Evolutionary conservation across 768 basidiomycete species (phyloP).

Genomic region (Rhizopogon salebrosus): DNA sequence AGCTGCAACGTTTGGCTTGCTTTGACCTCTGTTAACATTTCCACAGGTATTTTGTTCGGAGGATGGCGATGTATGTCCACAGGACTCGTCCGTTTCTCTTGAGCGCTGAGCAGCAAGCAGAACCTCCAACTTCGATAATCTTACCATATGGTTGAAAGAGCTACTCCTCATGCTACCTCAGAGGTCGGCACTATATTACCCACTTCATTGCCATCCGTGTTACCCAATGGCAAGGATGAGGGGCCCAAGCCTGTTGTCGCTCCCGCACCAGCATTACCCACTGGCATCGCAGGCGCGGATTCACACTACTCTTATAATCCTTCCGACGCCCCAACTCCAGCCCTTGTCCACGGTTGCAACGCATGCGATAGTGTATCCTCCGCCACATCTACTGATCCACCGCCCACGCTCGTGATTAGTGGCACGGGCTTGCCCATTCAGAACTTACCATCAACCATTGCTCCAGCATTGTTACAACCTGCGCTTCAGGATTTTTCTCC

Average conservation of each 20-base stretch:
- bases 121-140: neutral
- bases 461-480: constrained; percentile 13
- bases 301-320: neutral
- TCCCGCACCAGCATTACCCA: neutral
- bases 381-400: constrained; percentile 6
- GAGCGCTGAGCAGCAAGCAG: neutral
- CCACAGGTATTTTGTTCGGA: neutral
- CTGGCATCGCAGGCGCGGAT: neutral
- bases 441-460: constrained; percentile 11
- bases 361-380: constrained; percentile 9
- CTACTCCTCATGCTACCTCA: neutral
- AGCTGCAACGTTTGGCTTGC: neutral
- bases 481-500: neutral
- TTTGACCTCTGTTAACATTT: neutral
- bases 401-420: constrained; percentile 1
- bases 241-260: neutral
- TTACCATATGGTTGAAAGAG: neutral
- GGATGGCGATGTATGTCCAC: neutral
- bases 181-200: neutral
- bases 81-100: neutral
- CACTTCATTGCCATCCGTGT: neutral
- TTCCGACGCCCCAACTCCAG: constrained; percentile 2
- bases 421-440: neutral
- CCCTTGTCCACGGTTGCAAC: neutral
- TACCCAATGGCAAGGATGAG: neutral